Base-by-base conservation (phyloP, 129 eudicot species). In the Chrysanthemum seticuspe region DNA sequence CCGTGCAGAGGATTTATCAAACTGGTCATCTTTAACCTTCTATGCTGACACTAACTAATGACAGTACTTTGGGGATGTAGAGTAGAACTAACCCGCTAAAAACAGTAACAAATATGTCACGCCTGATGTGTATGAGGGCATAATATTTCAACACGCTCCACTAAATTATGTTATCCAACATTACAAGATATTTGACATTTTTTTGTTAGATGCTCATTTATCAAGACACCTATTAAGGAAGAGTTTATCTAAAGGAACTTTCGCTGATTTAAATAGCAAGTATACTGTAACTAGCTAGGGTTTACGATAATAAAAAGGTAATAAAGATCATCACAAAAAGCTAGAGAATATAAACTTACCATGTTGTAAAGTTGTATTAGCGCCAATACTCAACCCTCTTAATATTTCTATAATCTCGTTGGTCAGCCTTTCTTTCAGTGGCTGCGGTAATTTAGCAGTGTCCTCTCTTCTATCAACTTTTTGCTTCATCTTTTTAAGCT, bases 311-410 rank as follows among this genome's bases (percentile, higher is more conserved):
- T 23, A 65, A 10, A 21, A 67, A 15, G 52, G 45, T 40, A 10
- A 64, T 36, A 63, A 64, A 52, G 63, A 52, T 34, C 29, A 65
- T 34, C 65, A 40, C 44, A 58, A 68, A 68, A 34, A 16, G 21
- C 66, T 62, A 10, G 53, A 27, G 10, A 65, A 81, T 36, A 47
- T 11, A 49, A 50, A 86, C 85, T 58, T 67, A 95, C 99, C 96
- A 60, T 75, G 85, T 53, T 86, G 97, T 72, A 57, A 74, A 79
- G 90, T 90, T 12, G 88, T 73, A 81, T 86, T 90, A 52, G 89
- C 89, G 51, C 74, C 66, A 58, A 76, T 75, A 68, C 80, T 76
- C 79, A 86, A 76, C 68, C 86, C 79, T 80, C 85, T 85, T 71
- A 95, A 79, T 71, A 65, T 75, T 45, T 76, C 78, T 63, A 86